Evolutionary conservation across 2,329 filamentous ascomycete species (phyloP).

Genomic region (Cercospora sp.): DNA sequence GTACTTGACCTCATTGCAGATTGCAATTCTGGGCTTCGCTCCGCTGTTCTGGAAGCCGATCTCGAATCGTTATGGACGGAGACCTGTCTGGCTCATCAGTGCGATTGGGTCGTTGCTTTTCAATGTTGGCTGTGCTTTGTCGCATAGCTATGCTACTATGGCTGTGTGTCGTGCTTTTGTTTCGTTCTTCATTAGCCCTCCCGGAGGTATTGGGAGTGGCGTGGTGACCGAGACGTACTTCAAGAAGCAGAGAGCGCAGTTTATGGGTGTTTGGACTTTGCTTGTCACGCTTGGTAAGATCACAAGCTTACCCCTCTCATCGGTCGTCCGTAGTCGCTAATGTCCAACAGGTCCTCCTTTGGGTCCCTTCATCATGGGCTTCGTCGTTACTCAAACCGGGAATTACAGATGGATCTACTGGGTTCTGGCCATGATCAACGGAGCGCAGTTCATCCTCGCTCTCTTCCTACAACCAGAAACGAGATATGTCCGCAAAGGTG

Average conservation of each 20-base stretch:
- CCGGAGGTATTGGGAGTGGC: constrained; percentile 56
- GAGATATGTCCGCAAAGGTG: constrained; percentile 51
- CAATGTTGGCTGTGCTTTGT: constrained; percentile 57
- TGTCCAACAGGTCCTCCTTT: constrained; percentile 39
- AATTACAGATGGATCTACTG: constrained; percentile 61
- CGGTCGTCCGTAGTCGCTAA: no score
- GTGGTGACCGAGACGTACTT: constrained; percentile 61
- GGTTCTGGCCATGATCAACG: constrained; percentile 59
- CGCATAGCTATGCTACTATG: constrained; percentile 52
- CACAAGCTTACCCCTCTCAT: no score
- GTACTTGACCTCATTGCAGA: constrained; percentile 59
- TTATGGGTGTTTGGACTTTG: constrained; percentile 60
- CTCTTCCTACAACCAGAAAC: constrained; percentile 58
- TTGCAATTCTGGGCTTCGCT: constrained; percentile 54
- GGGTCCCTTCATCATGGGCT: constrained; percentile 44
- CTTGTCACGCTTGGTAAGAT: constrained; percentile 50
- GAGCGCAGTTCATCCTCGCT: constrained; percentile 57
- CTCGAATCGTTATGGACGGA: constrained; percentile 55
- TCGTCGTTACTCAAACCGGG: constrained; percentile 53
- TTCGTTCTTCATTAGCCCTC: constrained; percentile 58
- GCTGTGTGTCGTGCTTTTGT: constrained; percentile 54
- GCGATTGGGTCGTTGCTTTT: constrained; percentile 50
- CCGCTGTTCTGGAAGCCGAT: constrained; percentile 60
- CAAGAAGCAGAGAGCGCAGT: constrained; percentile 54
- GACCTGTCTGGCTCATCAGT: constrained; percentile 56